Base-by-base conservation (phyloP, 441 rosid genomes). In the Populus hybrid region DNA sequence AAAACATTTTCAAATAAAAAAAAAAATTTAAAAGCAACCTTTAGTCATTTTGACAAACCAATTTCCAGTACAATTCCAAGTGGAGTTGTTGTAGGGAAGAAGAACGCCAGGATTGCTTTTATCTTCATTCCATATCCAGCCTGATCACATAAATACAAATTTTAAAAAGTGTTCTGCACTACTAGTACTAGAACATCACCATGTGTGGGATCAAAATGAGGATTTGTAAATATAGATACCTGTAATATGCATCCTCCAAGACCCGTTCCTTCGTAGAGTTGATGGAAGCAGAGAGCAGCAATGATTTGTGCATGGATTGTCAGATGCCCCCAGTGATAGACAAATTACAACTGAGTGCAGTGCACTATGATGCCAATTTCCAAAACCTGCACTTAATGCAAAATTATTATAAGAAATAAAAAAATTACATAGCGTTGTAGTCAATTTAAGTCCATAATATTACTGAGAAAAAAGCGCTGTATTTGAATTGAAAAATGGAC, bases 281-380 rank as follows among this genome's bases (percentile, higher is more conserved):
- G 89, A 82, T 89, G 90, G 79, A 89, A 87, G 79, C 89, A 89
- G 12, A 89, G 81, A 5, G 90, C 89, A 3, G 82, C 83, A n/a
- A 88, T 70, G 8, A 82, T 83, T 9, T 61, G 86, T 81, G 76
- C 89, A 87, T 10, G 78, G 50, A 65, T 88, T 84, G 42, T 76
- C 76, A 0, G 91, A 82, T 0, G 90, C 84, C 1, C 89, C 86
- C 85, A 87, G 81, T 9, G 89, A 82, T 2, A 88, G 65, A 1
- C 88, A 88, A 28, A 89, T 89, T 36, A 89, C 87, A 5, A 84
- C 85, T 16, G 88, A 87, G 76, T 87, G 90, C 46, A 89, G 28
- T 26, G 28, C 28, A 26, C 89, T 68, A 87, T 75, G 2, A 89
- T 89, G 5, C 90, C 90, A 18, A 83, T 35, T 74, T 87, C 90